A percentile compares a stretch with the other conserved stretches of the same genome.
Evolutionary conservation across 2,329 filamentous ascomycete genomes (phyloP).

Genomic region (Scedosporium apiospermum): DNA sequence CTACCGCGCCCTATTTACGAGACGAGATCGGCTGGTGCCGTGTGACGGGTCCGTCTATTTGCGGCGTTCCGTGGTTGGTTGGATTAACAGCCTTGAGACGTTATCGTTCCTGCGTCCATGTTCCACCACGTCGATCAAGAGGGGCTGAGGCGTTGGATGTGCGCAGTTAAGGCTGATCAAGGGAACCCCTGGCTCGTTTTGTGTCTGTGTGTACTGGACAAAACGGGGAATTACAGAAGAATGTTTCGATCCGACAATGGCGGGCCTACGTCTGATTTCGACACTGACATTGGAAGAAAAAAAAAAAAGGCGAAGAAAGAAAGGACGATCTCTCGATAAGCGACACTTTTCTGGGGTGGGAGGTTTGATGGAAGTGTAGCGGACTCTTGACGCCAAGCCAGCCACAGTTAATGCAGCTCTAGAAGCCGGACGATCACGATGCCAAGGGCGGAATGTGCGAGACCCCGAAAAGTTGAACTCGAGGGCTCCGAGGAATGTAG

Average conservation of each 20-base stretch:
- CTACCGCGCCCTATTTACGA: not conserved
- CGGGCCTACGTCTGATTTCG: not conserved
- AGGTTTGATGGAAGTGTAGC: too few species aligned
- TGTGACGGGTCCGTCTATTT: not conserved
- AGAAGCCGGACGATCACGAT: not conserved
- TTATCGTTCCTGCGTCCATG: not conserved
- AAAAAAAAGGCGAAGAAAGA: not conserved
- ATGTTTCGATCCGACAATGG: not conserved
- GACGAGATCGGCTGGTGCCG: conserved; percentile 4
- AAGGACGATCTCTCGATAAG: not conserved
- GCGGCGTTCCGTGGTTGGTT: not conserved
- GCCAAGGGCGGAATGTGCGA: too few species aligned
- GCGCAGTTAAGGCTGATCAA: not conserved
- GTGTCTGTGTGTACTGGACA: not conserved
- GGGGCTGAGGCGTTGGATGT: conserved; percentile 6
- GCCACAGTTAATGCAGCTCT: not conserved
- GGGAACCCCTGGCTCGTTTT: not conserved
- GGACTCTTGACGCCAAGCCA: not conserved
- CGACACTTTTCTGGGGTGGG: not conserved
- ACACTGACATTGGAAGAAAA: not conserved
- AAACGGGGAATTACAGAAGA: not conserved
- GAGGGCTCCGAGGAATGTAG: too few species aligned
- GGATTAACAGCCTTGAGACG: conserved; percentile 1
- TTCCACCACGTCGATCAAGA: conserved; percentile 6
- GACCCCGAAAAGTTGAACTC: too few species aligned